Percentiles rank a stretch among this genome's conserved stretches.
phyloP scores from a whole-genome alignment of 257 asterid species.

The Scutellaria galericulata region DNA sequence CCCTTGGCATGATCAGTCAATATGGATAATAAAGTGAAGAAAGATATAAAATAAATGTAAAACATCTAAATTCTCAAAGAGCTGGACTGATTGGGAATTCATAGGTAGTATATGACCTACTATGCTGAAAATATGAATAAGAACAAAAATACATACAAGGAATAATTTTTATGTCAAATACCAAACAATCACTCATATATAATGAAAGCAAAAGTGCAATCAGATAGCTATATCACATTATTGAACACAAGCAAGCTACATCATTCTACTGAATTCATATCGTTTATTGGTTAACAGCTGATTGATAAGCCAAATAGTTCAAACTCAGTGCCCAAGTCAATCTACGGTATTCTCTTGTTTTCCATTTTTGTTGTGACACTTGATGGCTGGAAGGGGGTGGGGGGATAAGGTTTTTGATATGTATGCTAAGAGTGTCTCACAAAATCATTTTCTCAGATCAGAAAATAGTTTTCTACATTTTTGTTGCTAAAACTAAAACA shows the following conservation, averaged over 20 bases:
- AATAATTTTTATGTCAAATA: not conserved
- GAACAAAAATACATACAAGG: not conserved
- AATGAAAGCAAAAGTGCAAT: not conserved
- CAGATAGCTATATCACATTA: constrained; percentile 3
- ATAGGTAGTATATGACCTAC: not conserved
- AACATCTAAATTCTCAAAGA: constrained; percentile 1
- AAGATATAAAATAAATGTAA: not conserved
- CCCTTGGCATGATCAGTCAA: too few relatives aligned
- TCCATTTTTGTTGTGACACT: not conserved
- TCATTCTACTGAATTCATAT: constrained; percentile 2
- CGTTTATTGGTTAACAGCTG: not conserved
- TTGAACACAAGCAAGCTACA: constrained; percentile 9
- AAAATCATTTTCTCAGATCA: not conserved
- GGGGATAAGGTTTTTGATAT: not conserved
- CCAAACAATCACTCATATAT: not conserved
- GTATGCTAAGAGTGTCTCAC: not conserved
- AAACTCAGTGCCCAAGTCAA: not conserved
- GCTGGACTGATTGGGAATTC: not conserved
- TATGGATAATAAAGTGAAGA: not conserved
- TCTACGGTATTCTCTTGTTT: not conserved
- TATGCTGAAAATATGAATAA: not conserved
- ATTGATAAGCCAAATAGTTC: constrained; percentile 4
- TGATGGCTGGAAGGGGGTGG: not conserved
- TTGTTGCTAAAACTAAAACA: not conserved
- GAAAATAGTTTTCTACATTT: not conserved